Percentiles rank a stretch among this genome's conserved stretches.
phyloP scores from a whole-genome alignment of 768 basidiomycete genomes.

The Leccinum uliginosum region DNA sequence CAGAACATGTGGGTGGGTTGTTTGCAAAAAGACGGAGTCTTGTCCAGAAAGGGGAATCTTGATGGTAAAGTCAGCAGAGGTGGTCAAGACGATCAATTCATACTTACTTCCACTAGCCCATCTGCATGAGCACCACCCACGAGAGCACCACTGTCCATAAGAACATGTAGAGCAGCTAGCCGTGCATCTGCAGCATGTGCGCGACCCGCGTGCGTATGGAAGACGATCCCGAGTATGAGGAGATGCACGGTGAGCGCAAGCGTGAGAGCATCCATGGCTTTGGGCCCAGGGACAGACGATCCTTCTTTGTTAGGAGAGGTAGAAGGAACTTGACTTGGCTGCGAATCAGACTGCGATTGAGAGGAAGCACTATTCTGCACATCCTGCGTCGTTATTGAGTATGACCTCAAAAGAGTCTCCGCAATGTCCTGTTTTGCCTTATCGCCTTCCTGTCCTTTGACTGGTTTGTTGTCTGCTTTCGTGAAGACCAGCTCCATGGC shows the following conservation, averaged over 20 bases:
- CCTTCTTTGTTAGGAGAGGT: constrained; percentile 4
- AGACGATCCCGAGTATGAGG: constrained; percentile 59
- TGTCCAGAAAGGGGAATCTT: constrained; percentile 32
- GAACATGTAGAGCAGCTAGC: constrained; percentile 55
- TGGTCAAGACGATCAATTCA: constrained; percentile 14
- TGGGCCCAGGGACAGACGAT: constrained; percentile 12
- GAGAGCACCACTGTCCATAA: constrained; percentile 56
- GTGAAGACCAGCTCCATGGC: constrained; percentile 40
- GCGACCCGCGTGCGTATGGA: constrained; percentile 56
- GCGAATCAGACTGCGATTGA: constrained; percentile 19
- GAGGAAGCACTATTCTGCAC: constrained; percentile 20
- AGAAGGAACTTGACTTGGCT: background rate
- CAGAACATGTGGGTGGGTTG: constrained; percentile 65
- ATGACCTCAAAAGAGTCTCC: constrained; percentile 23
- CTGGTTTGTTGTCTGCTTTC: constrained; percentile 4
- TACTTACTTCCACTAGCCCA: constrained; percentile 36
- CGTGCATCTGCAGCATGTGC: constrained; percentile 45
- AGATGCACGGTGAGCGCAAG: constrained; percentile 49
- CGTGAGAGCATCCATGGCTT: constrained; percentile 30
- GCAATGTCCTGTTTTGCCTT: constrained; percentile 10
- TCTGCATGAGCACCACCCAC: constrained; percentile 35
- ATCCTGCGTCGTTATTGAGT: constrained; percentile 29
- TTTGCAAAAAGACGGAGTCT: constrained; percentile 48
- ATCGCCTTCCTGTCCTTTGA: constrained; percentile 1
- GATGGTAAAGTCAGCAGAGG: background rate